Evolutionary conservation across 2,329 filamentous ascomycete species (phyloP), one percentile per base, ranked within the genome.

Genomic region (Epichloe hybrida): DNA sequence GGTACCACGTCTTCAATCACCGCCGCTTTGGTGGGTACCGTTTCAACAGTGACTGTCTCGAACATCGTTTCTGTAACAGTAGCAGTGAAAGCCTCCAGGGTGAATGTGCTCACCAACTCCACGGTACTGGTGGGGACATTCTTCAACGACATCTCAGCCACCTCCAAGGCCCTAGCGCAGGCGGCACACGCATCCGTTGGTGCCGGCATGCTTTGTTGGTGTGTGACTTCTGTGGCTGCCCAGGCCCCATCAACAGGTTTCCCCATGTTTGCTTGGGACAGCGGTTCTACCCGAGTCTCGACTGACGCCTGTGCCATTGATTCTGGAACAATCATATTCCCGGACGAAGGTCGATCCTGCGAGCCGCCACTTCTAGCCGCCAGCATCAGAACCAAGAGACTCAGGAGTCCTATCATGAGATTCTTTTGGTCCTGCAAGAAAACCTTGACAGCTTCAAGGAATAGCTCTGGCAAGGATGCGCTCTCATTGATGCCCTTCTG

Each of bases 391-490:
- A 80, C 71, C n/a, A 83, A 60, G 2, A 76, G 52, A 50, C 75
- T 72, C 48, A 84, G 65, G 0, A 77, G 58, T 5, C 70, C 66
- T 27, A 83, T 82, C n/a, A 72, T 65, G 9, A 82, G 61, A 51
- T 83, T 83, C 65, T 76, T 81, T 52, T 71, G 71, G 56, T 83
- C 80, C 45, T 73, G 71, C 57, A 83, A 58, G 17, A 77, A 62
- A 7, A 83, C 73, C 35, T 72, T 70, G 48, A 69, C 66, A 0
- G 78, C 76, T 55, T 79, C 74, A 8, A 77, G 57, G 0, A 83
- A 58, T 8, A 83, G 66, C 53, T 80, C 73, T 0, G 71, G 66
- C 11, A 83, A 68, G 2, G 75, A 75, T 0, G 75, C 74, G 9
- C 64, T 64, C 53, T 73, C 67, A 49, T 67, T 64, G 27, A 59